These are phyloP conservation scores for Polygonum maritimum DNA, from an alignment of 148 eudicot species.

Conservation along the genomic window DNA sequence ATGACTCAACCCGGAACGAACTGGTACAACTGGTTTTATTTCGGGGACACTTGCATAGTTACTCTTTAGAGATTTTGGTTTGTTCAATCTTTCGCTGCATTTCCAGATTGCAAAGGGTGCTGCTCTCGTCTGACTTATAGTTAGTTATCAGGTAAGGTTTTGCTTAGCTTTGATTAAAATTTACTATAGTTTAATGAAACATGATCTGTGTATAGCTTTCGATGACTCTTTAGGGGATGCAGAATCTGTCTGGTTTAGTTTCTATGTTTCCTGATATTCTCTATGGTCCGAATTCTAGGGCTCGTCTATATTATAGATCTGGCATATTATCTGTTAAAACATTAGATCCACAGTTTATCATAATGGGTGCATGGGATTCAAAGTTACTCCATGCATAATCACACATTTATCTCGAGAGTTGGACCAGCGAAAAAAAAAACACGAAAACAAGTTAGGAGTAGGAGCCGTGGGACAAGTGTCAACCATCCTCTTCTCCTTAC, in stretches of 20 bases:
- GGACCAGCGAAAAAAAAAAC: no score
- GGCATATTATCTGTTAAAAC: no score
- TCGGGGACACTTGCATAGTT: not conserved
- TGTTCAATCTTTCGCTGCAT: not conserved
- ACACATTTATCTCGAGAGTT: no score
- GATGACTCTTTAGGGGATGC: not conserved
- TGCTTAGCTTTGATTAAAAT: not conserved
- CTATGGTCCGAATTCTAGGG: no score
- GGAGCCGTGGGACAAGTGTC: no score
- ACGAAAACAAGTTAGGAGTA: no score
- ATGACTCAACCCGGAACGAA: not conserved
- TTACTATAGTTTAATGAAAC: not conserved
- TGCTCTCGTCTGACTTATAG: not conserved
- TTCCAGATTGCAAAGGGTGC: not conserved
- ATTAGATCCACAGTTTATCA: no score
- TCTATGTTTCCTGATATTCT: not conserved
- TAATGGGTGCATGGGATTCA: no score
- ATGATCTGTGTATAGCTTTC: not conserved
- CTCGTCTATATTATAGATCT: no score
- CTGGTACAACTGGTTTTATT: not conserved
- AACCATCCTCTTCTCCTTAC: no score
- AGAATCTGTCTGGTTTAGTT: not conserved
- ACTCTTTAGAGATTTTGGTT: not conserved
- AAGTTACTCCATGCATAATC: no score
- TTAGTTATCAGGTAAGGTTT: not conserved